Base-by-base conservation (phyloP, 2,329 filamentous ascomycete genomes). In the Lasiodiplodia theobromae region DNA sequence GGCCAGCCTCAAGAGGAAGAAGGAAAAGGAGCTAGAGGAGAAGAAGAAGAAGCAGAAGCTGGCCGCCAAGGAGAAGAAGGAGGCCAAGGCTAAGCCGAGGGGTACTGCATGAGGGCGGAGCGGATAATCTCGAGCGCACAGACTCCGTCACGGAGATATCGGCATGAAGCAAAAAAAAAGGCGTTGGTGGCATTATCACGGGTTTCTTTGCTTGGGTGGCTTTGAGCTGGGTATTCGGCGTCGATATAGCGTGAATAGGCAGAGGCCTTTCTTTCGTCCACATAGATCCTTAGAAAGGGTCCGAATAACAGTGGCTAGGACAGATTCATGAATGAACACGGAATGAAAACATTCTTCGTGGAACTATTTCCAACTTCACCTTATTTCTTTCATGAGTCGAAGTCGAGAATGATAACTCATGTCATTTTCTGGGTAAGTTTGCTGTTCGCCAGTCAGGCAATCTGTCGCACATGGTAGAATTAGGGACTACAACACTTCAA, bases 1-100 rank as follows among this genome's bases (percentile, higher is more conserved):
- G 82, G 91, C 91, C 66, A 89, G 82, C 52, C 83, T 96, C 76
- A 99, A 99, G 87, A 88, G 96, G 73, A 99, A 98, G 85, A 87
- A 96, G 47, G 95, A 98, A 65, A 92, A 94, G 82, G 96, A 96
- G 84, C 86, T 93, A 38, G 94, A 94, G 74, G 92, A 94, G 74
- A 94, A 93, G 82, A 97, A 95, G 85, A 98, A 98, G 87, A 96
- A 94, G 83, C 86, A 91, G 73, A 99, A 97, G 87, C 89, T 92
- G 71, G 93, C 96, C 69, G 94, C 95, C 76, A 97, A 97, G 85
- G 93, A 94, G 72, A 99, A 98, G 87, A 94, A 94, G 72, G 92
- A 92, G 72, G 88, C 89, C 25, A 99, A 97, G 83, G 86, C 91
- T 6, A 97, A 95, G 83, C 94, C 95, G 16, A 89, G 92, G 71